Base-by-base conservation (phyloP, 129 eudicot species). In the Flaveria trinervia region DNA sequence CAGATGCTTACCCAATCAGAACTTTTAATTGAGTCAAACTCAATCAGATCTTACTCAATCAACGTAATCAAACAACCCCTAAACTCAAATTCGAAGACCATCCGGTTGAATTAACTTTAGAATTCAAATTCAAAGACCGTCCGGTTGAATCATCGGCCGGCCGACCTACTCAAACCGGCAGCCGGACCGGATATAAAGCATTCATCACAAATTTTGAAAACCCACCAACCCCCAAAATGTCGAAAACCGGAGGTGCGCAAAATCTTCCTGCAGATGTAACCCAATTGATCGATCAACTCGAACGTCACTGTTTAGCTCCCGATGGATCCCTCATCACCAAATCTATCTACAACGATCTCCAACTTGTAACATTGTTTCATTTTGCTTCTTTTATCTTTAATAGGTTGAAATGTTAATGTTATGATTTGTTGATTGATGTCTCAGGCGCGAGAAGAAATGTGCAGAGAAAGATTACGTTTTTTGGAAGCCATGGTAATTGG, bases 391-490 rank as follows among this genome's bases (percentile, higher is more conserved):
- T 51, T 10, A 0, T 65, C 48, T 30, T 1, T 11, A 16, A 2
- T 18, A 2, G 28, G 18, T 56, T 18, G 13, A 18, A 56, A 7
- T 20, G 28, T 56, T 0, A 13, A 5, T 5, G 0, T 3, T 9
- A 26, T 45, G 52, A 41, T 77, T 25, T 46, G 8, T 73, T 73
- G 55, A 44, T 65, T 30, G 46, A 52, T 65, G 70, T 84, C 79
- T 82, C 90, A 95, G 99, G 97, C 99, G 43, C 91, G 99, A 20
- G 99, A 95, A 64, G 99, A 95, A 84, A 95, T 95, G 99, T 80
- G 79, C 16, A 83, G 94, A 71, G 99, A 95, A 83, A 82, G 99
- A 82, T 74, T 91, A 80, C 99, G 99, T 7, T 95, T 91, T 70
- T 71, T 95, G 85, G 99, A 95, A 88, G 86, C 99, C 8, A 80